Evolutionary conservation across 306 rosid species (phyloP).

Genomic region (Cicer pinnatifidum): DNA sequence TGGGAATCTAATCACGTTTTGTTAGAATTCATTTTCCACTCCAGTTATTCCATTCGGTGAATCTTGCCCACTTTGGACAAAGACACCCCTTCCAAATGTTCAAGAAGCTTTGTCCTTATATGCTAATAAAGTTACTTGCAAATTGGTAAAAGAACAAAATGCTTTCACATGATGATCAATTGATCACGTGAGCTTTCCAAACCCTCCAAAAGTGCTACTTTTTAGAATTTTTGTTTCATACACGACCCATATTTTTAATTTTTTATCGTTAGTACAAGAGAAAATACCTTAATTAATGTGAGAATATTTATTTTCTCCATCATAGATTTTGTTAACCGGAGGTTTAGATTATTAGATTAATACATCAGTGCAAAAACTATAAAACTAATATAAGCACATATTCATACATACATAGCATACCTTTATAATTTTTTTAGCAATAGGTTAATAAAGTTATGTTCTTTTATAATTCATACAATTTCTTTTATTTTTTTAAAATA

Average conservation of each 20-base stretch:
- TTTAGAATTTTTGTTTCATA: background rate
- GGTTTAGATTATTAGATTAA: background rate
- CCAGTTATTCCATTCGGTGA: slow-evolving; percentile 49
- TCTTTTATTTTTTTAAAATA: too few relatives aligned
- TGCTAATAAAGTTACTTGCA: slow-evolving; percentile 1
- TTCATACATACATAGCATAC: background rate
- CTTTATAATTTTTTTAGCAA: background rate
- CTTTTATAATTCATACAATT: too few relatives aligned
- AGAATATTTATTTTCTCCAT: slow-evolving; percentile 1
- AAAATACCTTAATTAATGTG: background rate
- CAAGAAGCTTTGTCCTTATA: slow-evolving; percentile 21
- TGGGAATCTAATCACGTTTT: slow-evolving; percentile 38
- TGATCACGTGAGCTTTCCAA: background rate
- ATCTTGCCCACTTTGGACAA: slow-evolving; percentile 31
- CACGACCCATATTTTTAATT: background rate
- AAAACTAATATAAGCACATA: background rate
- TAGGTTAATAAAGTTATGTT: too few relatives aligned
- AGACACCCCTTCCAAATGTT: slow-evolving; percentile 17
- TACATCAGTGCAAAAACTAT: background rate
- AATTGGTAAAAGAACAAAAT: background rate
- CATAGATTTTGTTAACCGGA: slow-evolving; percentile 6
- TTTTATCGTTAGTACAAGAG: background rate
- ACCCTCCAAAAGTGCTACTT: background rate
- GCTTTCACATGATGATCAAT: slow-evolving; percentile 25
- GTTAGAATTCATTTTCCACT: background rate